Percentiles rank a stretch among this genome's conserved stretches.
Conservation (phyloP, 768 basidiomycete genomes). For the Agaricus blazei region DNA sequence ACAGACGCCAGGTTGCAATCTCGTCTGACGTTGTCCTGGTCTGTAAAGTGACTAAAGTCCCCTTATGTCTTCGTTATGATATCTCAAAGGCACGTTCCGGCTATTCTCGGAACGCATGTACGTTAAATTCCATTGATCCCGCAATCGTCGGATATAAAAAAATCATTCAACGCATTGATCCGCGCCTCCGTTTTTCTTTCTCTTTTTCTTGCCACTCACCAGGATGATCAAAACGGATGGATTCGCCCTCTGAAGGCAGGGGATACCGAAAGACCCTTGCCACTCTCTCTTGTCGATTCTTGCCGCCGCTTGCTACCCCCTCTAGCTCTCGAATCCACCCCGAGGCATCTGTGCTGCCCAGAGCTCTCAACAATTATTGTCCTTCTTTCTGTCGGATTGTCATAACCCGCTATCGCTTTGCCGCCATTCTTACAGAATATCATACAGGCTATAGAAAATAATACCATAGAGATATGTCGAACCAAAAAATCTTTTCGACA, state of each 20-base stretch:
- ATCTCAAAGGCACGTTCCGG: too few species aligned
- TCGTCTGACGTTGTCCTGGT: too few species aligned
- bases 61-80: too few species aligned
- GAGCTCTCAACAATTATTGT: not conserved
- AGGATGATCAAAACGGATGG: constrained; percentile 37
- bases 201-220: constrained; percentile 15
- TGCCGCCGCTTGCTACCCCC: too few species aligned
- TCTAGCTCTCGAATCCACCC: too few species aligned
- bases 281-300: constrained; percentile 8
- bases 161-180: not conserved
- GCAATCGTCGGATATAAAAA: not conserved
- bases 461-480: too few species aligned
- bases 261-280: constrained; percentile 33
- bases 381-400: constrained; percentile 2
- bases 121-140: not conserved
- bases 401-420: too few species aligned
- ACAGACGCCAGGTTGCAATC: too few species aligned
- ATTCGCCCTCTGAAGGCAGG: constrained; percentile 48
- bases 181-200: constrained; percentile 1
- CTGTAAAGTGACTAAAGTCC: too few species aligned
- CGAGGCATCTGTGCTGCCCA: too few species aligned
- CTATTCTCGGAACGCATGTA: constrained; percentile 1
- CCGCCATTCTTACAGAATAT: too few species aligned
- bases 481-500: not conserved
- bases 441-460: too few species aligned